Evolutionary conservation across 768 basidiomycete genomes (phyloP).

Genomic region (Dacryopinax primogenitus): DNA sequence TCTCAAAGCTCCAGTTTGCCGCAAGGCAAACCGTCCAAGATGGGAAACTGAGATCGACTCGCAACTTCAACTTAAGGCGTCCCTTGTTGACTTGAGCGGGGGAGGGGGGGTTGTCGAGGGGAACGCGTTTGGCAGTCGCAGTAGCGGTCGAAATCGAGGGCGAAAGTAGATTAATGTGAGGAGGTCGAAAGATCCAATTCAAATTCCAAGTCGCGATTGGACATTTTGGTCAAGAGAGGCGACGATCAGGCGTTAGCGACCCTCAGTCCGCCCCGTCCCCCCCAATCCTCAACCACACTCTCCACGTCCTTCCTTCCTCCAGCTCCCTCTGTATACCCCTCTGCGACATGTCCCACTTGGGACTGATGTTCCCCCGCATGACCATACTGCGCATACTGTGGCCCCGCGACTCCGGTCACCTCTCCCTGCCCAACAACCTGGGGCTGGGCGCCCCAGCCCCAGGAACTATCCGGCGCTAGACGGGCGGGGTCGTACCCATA

Average conservation of each 20-base stretch:
- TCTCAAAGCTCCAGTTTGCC: not conserved
- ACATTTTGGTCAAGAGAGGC: not conserved
- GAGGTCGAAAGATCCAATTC: not conserved
- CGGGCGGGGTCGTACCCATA: constrained; percentile 1
- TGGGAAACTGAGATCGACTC: too few relatives aligned
- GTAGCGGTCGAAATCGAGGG: too few relatives aligned
- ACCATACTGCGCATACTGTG: constrained; percentile 6
- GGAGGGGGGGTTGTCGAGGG: too few relatives aligned
- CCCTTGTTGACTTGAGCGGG: not conserved
- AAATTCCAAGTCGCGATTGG: not conserved
- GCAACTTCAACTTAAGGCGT: not conserved
- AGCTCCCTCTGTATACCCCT: not conserved
- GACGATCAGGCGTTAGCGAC: constrained; percentile 1
- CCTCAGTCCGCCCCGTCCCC: not conserved
- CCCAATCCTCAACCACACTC: not conserved
- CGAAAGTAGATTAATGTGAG: not conserved
- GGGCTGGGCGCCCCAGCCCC: constrained; percentile 4
- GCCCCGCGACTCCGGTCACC: not conserved
- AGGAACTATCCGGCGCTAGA: not conserved
- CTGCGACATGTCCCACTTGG: not conserved
- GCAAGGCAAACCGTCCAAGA: not conserved
- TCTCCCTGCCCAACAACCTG: not conserved
- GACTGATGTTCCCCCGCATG: not conserved
- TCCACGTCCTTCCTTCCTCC: not conserved
- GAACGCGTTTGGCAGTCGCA: too few relatives aligned